Conservation (phyloP, 2,329 filamentous ascomycete species). For the Magnaporthiopsis rhizophila region DNA sequence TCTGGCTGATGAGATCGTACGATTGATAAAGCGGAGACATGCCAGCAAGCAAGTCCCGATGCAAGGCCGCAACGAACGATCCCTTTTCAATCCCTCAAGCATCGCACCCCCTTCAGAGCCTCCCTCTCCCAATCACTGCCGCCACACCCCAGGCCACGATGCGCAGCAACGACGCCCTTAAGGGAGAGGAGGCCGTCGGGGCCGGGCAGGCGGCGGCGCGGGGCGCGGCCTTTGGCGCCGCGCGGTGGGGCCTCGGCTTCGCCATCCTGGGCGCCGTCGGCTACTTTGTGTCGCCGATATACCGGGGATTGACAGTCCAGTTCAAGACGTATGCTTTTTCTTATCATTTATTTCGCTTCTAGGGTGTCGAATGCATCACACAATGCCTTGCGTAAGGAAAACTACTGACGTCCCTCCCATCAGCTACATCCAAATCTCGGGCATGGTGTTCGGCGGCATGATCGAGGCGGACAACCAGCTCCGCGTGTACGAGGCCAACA, state of each 20-base stretch:
- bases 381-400: background rate
- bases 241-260: conserved; percentile 64
- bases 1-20: background rate
- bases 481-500: conserved; percentile 55
- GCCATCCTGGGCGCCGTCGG: conserved; percentile 55
- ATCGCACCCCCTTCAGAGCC: background rate
- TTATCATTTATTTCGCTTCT: conserved; percentile 1
- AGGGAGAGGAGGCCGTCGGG: conserved; percentile 57
- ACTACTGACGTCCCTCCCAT: conserved; percentile 3
- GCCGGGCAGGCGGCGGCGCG: conserved; percentile 65
- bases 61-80: background rate
- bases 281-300: conserved; percentile 60
- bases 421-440: conserved; percentile 78
- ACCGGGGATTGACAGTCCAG: conserved; percentile 63
- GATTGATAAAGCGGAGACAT: background rate
- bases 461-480: conserved; percentile 66
- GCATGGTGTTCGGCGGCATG: conserved; percentile 72
- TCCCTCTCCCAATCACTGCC: background rate
- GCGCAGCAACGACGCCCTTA: conserved; percentile 44
- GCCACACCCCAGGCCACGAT: conserved; percentile 27
- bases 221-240: conserved; percentile 58
- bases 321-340: conserved; percentile 60
- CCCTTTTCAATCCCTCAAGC: background rate
- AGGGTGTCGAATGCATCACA: too few relatives aligned
- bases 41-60: conserved; percentile 8